Conservation (phyloP, 1,284 basidiomycete species). For the Boletus albobrunnescens region DNA sequence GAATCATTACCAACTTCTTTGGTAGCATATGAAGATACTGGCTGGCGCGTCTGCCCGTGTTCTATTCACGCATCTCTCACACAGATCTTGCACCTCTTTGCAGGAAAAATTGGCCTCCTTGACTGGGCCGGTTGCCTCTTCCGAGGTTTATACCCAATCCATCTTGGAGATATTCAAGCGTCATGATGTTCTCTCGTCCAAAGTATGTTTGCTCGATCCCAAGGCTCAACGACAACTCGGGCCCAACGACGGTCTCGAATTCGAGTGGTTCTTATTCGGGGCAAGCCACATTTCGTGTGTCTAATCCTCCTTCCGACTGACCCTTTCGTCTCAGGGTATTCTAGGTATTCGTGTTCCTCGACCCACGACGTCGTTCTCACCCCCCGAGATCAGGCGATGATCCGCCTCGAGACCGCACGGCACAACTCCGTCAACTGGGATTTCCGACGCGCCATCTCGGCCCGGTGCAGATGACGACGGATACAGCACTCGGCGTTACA, state of each 20-base stretch:
- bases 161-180: constrained; percentile 65
- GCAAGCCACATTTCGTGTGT: constrained; percentile 39
- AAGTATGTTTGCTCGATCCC: constrained; percentile 87
- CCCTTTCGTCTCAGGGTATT: constrained; percentile 46
- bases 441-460: constrained; percentile 86
- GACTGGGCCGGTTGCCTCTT: constrained; percentile 37
- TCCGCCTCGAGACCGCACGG: constrained; percentile 85
- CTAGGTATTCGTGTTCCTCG: constrained; percentile 41
- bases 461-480: constrained; percentile 94
- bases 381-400: constrained; percentile 65
- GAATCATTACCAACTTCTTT: not conserved
- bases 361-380: not conserved
- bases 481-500: constrained; percentile 92
- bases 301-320: not conserved
- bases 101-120: constrained; percentile 37
- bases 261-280: constrained; percentile 86
- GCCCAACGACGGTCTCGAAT: constrained; percentile 74
- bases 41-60: constrained; percentile 65
- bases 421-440: constrained; percentile 80
- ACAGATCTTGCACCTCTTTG: constrained; percentile 62
- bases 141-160: constrained; percentile 49
- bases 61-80: constrained; percentile 82
- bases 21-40: constrained; percentile 81
- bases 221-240: constrained; percentile 66
- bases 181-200: constrained; percentile 44